Evolutionary conservation across 1,284 basidiomycete genomes (phyloP).

Genomic region (Chalciporus sp.): DNA sequence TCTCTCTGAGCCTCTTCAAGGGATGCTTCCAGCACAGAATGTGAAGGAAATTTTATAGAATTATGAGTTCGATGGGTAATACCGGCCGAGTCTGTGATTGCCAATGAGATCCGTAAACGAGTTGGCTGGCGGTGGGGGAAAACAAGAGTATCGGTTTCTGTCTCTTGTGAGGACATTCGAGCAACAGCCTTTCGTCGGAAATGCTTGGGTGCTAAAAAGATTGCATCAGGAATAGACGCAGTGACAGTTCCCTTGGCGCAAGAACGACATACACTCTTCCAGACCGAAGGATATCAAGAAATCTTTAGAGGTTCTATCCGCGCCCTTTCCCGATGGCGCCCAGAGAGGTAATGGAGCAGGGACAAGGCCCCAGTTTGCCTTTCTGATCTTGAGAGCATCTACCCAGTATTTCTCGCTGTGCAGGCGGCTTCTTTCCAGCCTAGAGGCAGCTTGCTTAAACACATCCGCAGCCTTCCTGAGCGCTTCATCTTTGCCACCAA

Average conservation of each 20-base stretch:
- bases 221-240: constrained; percentile 3
- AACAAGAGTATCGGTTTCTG: constrained; percentile 46
- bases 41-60: constrained; percentile 33
- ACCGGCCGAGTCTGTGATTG: constrained; percentile 38
- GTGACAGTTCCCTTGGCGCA: background rate
- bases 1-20: constrained; percentile 67
- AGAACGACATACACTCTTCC: constrained; percentile 66
- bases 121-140: constrained; percentile 65
- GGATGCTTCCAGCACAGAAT: constrained; percentile 48
- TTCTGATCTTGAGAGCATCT: constrained; percentile 72
- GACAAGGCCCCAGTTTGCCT: constrained; percentile 74
- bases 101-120: constrained; percentile 60
- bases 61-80: constrained; percentile 41
- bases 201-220: constrained; percentile 52
- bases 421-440: constrained; percentile 62
- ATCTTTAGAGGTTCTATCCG: constrained; percentile 77
- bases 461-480: constrained; percentile 69
- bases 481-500: constrained; percentile 78
- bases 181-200: constrained; percentile 70
- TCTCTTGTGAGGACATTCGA: constrained; percentile 57
- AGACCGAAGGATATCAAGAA: constrained; percentile 77
- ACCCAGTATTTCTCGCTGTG: constrained; percentile 75
- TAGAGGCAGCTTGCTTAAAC: constrained; percentile 67
- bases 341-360: constrained; percentile 75
- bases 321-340: constrained; percentile 66